A percentile compares a stretch with the other conserved stretches of the same genome.
Evolutionary conservation across 2,329 filamentous ascomycete species (phyloP).

Genomic region (Beauveria australis): DNA sequence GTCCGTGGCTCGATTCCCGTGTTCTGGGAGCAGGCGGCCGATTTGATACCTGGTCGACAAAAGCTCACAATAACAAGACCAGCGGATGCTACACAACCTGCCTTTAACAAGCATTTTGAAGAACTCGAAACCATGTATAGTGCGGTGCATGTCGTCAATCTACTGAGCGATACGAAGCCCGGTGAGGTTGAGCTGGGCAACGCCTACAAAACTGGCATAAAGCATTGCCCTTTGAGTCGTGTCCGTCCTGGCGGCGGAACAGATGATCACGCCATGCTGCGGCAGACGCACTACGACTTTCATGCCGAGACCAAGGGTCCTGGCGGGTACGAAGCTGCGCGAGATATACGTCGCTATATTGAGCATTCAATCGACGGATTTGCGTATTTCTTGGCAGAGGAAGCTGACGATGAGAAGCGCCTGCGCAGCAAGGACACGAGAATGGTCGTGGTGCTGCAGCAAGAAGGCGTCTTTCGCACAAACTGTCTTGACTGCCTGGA

Average conservation of each 20-base stretch:
- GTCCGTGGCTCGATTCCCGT: slow-evolving; percentile 87
- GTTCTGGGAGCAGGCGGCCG: slow-evolving; percentile 93
- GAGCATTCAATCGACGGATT: slow-evolving; percentile 76
- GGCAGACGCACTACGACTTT: slow-evolving; percentile 87
- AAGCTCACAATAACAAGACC: slow-evolving; percentile 90
- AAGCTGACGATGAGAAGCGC: slow-evolving; percentile 47
- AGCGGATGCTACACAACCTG: slow-evolving; percentile 81
- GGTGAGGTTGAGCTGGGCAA: slow-evolving; percentile 78
- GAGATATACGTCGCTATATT: slow-evolving; percentile 70
- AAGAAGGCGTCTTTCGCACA: slow-evolving; percentile 91
- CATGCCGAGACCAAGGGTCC: slow-evolving; percentile 87
- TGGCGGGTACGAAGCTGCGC: slow-evolving; percentile 83
- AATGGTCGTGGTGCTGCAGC: slow-evolving; percentile 68
- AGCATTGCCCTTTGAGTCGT: slow-evolving; percentile 62
- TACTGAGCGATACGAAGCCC: slow-evolving; percentile 82
- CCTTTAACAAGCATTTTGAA: slow-evolving; percentile 92
- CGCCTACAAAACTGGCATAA: slow-evolving; percentile 71
- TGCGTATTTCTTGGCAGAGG: slow-evolving; percentile 82
- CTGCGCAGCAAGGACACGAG: slow-evolving; percentile 30
- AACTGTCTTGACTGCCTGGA: slow-evolving; percentile 96
- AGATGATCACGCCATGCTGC: slow-evolving; percentile 64
- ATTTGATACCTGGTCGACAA: slow-evolving; percentile 82
- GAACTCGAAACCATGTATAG: slow-evolving; percentile 81
- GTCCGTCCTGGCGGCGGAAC: slow-evolving; percentile 42
- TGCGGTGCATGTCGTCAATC: slow-evolving; percentile 83